These are phyloP conservation scores for Colletotrichum scovillei DNA, from an alignment of 2,329 filamentous ascomycete genomes.

Conservation along the genomic window DNA sequence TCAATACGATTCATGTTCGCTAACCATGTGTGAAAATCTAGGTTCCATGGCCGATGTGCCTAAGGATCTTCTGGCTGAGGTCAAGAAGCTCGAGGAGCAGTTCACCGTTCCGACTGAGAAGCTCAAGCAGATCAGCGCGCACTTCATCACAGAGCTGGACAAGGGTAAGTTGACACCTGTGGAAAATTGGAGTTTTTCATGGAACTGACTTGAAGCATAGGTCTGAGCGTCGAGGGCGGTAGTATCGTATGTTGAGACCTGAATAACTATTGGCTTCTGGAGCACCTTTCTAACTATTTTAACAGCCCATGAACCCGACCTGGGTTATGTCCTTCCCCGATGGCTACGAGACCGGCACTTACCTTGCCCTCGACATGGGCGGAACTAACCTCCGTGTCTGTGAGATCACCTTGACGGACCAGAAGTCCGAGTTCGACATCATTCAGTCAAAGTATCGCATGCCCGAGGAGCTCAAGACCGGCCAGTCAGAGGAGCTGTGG, in stretches of 20 bases:
- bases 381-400: constrained; percentile 96
- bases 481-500: constrained; percentile 87
- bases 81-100: constrained; percentile 83
- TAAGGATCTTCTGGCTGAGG: constrained; percentile 82
- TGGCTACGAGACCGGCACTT: constrained; percentile 88
- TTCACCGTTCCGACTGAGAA: constrained; percentile 84
- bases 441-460: constrained; percentile 97
- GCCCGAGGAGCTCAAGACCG: constrained; percentile 91
- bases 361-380: constrained; percentile 92
- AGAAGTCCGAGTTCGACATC: constrained; percentile 92
- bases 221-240: constrained; percentile 86
- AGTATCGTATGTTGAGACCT: constrained; percentile 79
- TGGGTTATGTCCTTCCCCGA: constrained; percentile 94
- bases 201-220: constrained; percentile 53
- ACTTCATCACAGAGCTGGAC: constrained; percentile 88
- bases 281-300: constrained; percentile 36
- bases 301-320: constrained; percentile 94
- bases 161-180: constrained; percentile 70
- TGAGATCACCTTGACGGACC: constrained; percentile 87
- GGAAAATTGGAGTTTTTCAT: background rate
- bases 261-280: background rate
- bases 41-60: constrained; percentile 93
- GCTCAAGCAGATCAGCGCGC: constrained; percentile 89
- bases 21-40: constrained; percentile 49
- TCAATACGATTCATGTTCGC: background rate